phyloP scores from a whole-genome alignment of 192 early-diverging fungal species.

The Coemansia sp. region DNA sequence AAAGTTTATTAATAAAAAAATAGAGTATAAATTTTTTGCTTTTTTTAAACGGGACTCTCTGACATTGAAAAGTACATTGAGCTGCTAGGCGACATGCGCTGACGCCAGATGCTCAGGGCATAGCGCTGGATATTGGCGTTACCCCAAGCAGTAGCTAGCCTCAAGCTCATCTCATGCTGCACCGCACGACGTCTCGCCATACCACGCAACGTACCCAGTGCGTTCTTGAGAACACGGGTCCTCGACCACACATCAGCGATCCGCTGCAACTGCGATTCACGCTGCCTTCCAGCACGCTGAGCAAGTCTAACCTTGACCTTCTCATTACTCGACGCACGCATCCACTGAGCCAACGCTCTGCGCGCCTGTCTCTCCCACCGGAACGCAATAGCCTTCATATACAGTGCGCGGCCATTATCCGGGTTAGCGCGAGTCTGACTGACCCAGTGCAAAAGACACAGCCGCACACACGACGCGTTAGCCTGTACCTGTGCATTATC shows the following conservation, averaged over 20 bases:
- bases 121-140: constrained; percentile 30
- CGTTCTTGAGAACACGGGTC: neutral
- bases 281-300: neutral
- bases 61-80: constrained; percentile 43
- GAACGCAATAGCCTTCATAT: constrained; percentile 25
- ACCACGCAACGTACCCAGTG: constrained; percentile 7
- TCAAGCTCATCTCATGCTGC: constrained; percentile 20
- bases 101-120: constrained; percentile 28
- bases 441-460: constrained; percentile 35
- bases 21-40: no score
- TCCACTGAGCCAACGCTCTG: constrained; percentile 21
- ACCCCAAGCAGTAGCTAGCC: constrained; percentile 42
- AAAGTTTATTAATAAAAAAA: neutral
- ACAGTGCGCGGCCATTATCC: constrained; percentile 7
- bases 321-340: constrained; percentile 24
- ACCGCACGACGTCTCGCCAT: neutral
- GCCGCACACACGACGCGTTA: constrained; percentile 20
- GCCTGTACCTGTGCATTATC: constrained; percentile 24
- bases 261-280: constrained; percentile 8
- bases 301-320: constrained; percentile 25
- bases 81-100: constrained; percentile 24
- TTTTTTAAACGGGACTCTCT: neutral
- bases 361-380: constrained; percentile 46
- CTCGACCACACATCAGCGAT: constrained; percentile 20
- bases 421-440: constrained; percentile 9